Evolutionary conservation across 768 basidiomycete species (phyloP), one percentile per base, ranked within the genome.

Genomic region (Mrakia frigida): DNA sequence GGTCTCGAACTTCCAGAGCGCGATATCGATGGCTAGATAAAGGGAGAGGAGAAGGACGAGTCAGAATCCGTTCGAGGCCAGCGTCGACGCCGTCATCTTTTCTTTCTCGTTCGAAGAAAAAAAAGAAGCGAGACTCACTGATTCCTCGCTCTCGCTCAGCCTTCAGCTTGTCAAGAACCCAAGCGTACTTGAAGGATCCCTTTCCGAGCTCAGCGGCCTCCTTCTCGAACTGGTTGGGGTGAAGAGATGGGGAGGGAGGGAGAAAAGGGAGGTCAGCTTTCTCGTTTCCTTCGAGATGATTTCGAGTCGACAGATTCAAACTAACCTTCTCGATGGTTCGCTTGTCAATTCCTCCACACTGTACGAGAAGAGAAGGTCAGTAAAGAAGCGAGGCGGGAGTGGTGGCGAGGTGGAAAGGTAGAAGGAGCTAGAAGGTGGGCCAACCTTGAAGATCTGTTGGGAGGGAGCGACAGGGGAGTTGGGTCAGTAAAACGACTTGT

Each of bases 321-420:
- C 56, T n/a, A 18, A 73, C 71, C 71, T 76, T 76, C 81, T 95
- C 94, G 81, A 96, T 95, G 84, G 93, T 94, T 90, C 94, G 94
- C 89, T 98, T 99, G 86, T 99, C 97, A 88, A 99, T 99, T 92
- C 97, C 97, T 90, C 97, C 97, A 86, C 97, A 99, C 91, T 99
- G 78, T 60, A 50, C 41, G 70, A 98, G n/a, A 56, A n/a, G 18
- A 25, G 28, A 56, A 13, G 56, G 56, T 56, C 56, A 56, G 56
- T 28, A 14, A 28, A 28, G 23, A 18, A 28, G 23, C n/a, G 56
- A 18, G 5, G 56, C 11, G 28, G 13, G 16, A 13, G 56, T 56
- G 56, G 56, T 56, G 56, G 56, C 56, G 56, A 25, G 3, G 46
- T 56, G 23, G 56, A n/a, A 25, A 14, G n/a, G n/a, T 14, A 14